A percentile compares a stretch with the other conserved stretches of the same genome.
These are phyloP conservation scores for Lactifluus hygrophoroides DNA, from an alignment of 768 basidiomycete species.

Conservation along the genomic window DNA sequence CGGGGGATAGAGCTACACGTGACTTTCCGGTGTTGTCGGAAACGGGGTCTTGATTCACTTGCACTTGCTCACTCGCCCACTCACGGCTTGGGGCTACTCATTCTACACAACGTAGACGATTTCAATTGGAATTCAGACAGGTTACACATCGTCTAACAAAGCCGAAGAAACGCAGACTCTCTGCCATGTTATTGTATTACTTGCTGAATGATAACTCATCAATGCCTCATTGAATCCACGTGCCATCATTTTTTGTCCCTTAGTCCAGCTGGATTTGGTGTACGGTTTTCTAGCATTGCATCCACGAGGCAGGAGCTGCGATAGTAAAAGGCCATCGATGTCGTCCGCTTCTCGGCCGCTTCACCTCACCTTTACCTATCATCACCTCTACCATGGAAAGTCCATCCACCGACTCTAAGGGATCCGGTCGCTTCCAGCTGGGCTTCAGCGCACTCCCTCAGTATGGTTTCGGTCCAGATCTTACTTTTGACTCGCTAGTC, in stretches of 20 bases:
- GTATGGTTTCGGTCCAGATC: conserved; percentile 60
- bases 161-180: neutral
- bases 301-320: conserved; percentile 16
- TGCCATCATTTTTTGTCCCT: neutral
- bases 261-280: neutral
- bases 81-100: neutral
- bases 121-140: neutral
- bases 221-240: conserved; percentile 14
- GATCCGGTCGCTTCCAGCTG: conserved; percentile 20
- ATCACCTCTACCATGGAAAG: conserved; percentile 9
- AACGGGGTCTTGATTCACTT: too few species aligned
- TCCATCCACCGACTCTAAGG: conserved; percentile 17
- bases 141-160: too few species aligned
- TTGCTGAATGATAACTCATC: neutral
- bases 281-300: conserved; percentile 10
- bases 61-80: neutral
- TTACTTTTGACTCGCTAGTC: conserved; percentile 53
- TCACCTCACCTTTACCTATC: conserved; percentile 17
- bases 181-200: neutral
- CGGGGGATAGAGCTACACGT: neutral
- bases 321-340: conserved; percentile 20
- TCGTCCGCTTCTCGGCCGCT: conserved; percentile 1
- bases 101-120: neutral
- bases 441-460: conserved; percentile 44
- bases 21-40: neutral